phyloP scores from a whole-genome alignment of 352 stramenopile species.

The Phytophthora ohioensis region DNA sequence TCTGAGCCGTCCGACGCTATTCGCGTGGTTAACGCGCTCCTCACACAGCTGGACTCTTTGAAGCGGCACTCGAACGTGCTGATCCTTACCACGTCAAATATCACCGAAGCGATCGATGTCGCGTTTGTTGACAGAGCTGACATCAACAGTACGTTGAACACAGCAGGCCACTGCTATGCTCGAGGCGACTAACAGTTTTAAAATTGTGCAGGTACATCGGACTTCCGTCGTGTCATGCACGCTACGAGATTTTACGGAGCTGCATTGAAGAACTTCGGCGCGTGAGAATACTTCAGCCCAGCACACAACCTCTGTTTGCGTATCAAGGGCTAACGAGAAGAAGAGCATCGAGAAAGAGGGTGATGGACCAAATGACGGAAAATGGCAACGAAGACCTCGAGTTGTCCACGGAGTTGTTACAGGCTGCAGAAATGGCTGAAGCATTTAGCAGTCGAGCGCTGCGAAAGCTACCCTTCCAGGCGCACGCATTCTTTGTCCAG shows the following conservation, averaged over 20 bases:
- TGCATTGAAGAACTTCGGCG: constrained; percentile 87
- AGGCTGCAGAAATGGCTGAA: constrained; percentile 56
- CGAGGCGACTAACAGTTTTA: neutral
- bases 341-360: constrained; percentile 46
- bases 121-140: constrained; percentile 95
- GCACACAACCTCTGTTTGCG: constrained; percentile 24
- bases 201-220: constrained; percentile 64
- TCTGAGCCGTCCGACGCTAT: constrained; percentile 93
- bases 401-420: constrained; percentile 47
- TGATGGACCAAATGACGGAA: constrained; percentile 51
- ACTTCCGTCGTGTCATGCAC: constrained; percentile 60
- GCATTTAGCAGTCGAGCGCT: constrained; percentile 80
- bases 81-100: constrained; percentile 94
- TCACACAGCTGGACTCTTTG: constrained; percentile 91
- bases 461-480: constrained; percentile 89
- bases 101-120: constrained; percentile 92
- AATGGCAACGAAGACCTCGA: constrained; percentile 25
- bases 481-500: constrained; percentile 76
- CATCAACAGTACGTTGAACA: constrained; percentile 85
- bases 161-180: neutral
- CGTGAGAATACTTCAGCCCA: constrained; percentile 65
- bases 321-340: constrained; percentile 40
- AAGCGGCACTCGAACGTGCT: constrained; percentile 89
- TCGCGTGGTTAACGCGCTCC: constrained; percentile 92
- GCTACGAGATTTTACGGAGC: constrained; percentile 86